Evolutionary conservation across 176 grass and related monocot genomes (phyloP), one percentile per base, ranked within the genome.

Genomic region (Pharus latifolius): DNA sequence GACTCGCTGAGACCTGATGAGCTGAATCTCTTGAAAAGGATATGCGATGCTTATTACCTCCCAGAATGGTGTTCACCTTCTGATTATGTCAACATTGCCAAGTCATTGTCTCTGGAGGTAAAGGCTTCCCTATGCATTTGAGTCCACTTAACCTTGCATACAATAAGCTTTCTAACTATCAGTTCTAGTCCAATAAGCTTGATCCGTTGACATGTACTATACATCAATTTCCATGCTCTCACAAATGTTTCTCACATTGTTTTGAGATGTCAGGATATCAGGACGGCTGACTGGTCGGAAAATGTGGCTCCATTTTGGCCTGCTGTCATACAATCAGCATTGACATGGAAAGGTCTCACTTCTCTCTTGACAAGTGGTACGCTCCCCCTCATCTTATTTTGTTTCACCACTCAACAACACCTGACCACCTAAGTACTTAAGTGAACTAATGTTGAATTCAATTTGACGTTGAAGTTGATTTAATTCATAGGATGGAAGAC

Each of bases 261-360:
- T 58, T 3, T 82, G 60, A 67, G 57, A 12, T 80, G n/a, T 15
- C 75, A 98, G 95, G 84, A 91, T 69, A 86, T 98, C 51, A 98
- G 77, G 65, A 88, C 78, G 1, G 84, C 87, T 16, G 95, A 98
- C 64, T 98, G 95, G 95, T 93, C 95, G 0, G 87, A 94, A 38
- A 88, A 98, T 49, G 95, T 98, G 47, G 95, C 90, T 20, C 95
- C 95, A 8, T 94, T 98, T 75, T 98, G 95, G 95, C 95, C 95
- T 26, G 95, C 95, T 13, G 95, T 98, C 3, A 91, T 98, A 68
- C 62, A 62, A 76, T 93, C 95, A 2, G 87, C 95, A 13, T 69
- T 98, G 16, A 98, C 95, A 41, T 98, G 95, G 95, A 63, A 75
- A 27, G 95, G 95, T 6, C 56, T 98, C 60, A 88, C 87, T 56